phyloP scores from a whole-genome alignment of 345 rosid genomes.

The Euphorbia tirucalli region DNA sequence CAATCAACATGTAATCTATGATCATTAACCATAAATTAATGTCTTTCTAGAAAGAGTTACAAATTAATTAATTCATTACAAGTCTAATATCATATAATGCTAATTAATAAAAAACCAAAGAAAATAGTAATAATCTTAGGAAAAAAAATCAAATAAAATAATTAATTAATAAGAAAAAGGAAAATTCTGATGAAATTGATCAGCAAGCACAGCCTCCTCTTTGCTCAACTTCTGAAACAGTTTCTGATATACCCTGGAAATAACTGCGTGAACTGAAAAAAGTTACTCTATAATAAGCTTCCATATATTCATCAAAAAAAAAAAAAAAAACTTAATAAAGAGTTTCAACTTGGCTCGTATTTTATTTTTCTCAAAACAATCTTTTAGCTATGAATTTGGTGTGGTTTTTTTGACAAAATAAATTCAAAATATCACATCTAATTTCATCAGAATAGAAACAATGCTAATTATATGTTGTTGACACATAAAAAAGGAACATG shows the following conservation, averaged over 20 bases:
- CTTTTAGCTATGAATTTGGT: too few species aligned
- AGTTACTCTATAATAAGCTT: background rate
- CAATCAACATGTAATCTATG: too few species aligned
- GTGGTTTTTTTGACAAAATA: too few species aligned
- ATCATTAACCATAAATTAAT: too few species aligned
- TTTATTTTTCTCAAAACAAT: too few species aligned
- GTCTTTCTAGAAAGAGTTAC: background rate
- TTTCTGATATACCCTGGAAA: conserved; percentile 46
- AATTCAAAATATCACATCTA: too few species aligned
- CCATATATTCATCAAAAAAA: background rate
- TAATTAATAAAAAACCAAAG: too few species aligned
- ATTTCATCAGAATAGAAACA: too few species aligned
- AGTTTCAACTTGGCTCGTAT: too few species aligned
- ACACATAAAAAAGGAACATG: too few species aligned
- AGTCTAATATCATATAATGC: background rate
- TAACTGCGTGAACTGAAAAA: conserved; percentile 43
- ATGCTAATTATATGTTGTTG: too few species aligned
- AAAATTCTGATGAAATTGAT: background rate
- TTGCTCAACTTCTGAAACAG: conserved; percentile 57
- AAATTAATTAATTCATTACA: background rate
- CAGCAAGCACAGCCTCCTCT: conserved; percentile 75
- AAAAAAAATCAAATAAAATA: background rate
- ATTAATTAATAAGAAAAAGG: background rate
- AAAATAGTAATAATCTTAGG: background rate
- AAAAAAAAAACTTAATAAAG: background rate